Evolutionary conservation across 768 basidiomycete genomes (phyloP), one percentile per base, ranked within the genome.

Genomic region (Stropharia rugosoannulata): DNA sequence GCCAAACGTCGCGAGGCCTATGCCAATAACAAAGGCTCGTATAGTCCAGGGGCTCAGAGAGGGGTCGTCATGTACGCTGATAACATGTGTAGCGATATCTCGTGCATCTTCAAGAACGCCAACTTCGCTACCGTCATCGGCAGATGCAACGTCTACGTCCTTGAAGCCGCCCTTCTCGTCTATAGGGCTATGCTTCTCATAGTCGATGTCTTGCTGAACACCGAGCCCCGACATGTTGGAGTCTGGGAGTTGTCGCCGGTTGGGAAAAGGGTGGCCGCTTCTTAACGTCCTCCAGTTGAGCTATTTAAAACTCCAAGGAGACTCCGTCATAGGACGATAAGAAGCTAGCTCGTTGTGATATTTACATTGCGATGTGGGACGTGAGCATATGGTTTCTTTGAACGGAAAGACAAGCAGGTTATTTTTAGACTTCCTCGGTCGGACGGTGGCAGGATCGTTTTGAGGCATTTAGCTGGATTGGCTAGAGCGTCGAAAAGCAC

Each of bases 1-100:
- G 59, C 80, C 80, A 38, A 83, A 80, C 2, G 72, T 68, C 3
- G 78, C 74, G 27, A 81, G 70, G 4, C 78, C 78, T 42, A 78
- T 66, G 35, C 78, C 80, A 45, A 81, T 69, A 55, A 81, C 59
- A 54, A 78, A 74, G 2, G 75, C 67, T n/a, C 79, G 76, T 49
- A 79, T 56, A 3, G 80, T 78, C 75, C 77, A 80, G 22, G 75
- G 74, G 53, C 72, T 79, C 58, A 75, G 61, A 3, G 75, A 67
- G 5, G 75, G 73, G 58, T 80, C 80, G 62, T 81, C 80, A 11
- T 70, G 65, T 37, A 80, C 66, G 13, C 68, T 70, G 53, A 83
- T 76, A 25, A 83, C 68, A 55, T 74, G 73, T 0, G 79, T 79
- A 49, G 70, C 77, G 32, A 81, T 73, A 56, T 80, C 80, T 50